A percentile compares a stretch with the other conserved stretches of the same genome.
phyloP scores from a whole-genome alignment of 768 basidiomycete species.

The Tylopilus plumbeoviolaceoides region DNA sequence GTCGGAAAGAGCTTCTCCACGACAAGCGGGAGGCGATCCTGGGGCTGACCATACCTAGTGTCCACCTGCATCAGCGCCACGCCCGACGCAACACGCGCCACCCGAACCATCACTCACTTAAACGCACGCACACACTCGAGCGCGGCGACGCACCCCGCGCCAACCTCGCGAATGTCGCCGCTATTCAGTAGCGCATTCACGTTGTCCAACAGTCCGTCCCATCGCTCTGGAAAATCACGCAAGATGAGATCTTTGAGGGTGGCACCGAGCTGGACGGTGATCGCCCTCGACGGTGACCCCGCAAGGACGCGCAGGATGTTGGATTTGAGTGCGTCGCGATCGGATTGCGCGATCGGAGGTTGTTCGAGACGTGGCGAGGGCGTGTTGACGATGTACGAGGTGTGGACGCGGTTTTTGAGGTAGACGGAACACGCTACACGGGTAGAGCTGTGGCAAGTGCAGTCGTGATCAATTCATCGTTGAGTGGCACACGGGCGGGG shows the following conservation, averaged over 20 bases:
- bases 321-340: slow-evolving; percentile 69
- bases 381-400: slow-evolving; percentile 53
- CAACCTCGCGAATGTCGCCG: slow-evolving; percentile 64
- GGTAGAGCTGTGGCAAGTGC: slow-evolving; percentile 49
- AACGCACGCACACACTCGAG: slow-evolving; percentile 73
- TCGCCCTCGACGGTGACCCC: slow-evolving; percentile 55
- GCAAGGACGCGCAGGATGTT: slow-evolving; percentile 69
- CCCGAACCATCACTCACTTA: slow-evolving; percentile 17
- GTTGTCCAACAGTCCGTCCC: slow-evolving; percentile 66
- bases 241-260: slow-evolving; percentile 70
- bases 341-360: slow-evolving; percentile 56
- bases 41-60: slow-evolving; percentile 63
- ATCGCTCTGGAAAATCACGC: slow-evolving; percentile 74
- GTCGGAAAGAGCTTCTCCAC: slow-evolving; percentile 66
- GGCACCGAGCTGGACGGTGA: slow-evolving; percentile 73
- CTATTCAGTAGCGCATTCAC: slow-evolving; percentile 63
- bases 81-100: neutral
- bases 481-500: neutral
- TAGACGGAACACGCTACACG: slow-evolving; percentile 85
- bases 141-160: slow-evolving; percentile 74
- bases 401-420: slow-evolving; percentile 84
- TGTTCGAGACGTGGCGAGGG: slow-evolving; percentile 52
- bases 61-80: slow-evolving; percentile 35
- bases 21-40: slow-evolving; percentile 55
- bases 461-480: neutral